phyloP scores from a whole-genome alignment of 2,329 filamentous ascomycete species.

The Aureobasidium sp. region DNA sequence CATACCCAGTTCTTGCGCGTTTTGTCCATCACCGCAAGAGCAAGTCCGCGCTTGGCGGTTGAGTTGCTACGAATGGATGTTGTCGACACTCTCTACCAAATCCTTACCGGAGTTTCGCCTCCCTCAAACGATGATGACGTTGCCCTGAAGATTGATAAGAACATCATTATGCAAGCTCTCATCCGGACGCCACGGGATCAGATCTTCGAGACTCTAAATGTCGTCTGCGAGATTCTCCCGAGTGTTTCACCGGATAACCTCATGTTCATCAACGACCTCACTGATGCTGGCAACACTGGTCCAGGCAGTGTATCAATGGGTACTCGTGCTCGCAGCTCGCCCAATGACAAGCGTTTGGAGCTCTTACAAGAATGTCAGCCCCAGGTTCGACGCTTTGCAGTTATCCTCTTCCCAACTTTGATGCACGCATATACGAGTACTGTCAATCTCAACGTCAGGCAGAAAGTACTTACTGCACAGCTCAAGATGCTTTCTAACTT shows the following conservation, averaged over 20 bases:
- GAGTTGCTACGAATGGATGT: constrained; percentile 95
- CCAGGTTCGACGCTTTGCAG: constrained; percentile 83
- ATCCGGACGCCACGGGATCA: constrained; percentile 94
- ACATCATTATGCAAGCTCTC: constrained; percentile 96
- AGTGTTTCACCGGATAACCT: constrained; percentile 55
- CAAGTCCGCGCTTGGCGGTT: constrained; percentile 77
- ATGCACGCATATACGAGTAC: constrained; percentile 97
- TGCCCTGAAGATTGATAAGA: constrained; percentile 83
- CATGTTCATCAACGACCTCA: constrained; percentile 44
- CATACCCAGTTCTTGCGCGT: constrained; percentile 95
- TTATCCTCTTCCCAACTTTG: constrained; percentile 87
- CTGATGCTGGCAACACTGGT: constrained; percentile 43
- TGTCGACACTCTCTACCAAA: constrained; percentile 95
- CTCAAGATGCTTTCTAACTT: constrained; percentile 96
- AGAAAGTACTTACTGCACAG: constrained; percentile 93
- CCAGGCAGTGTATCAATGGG: constrained; percentile 39
- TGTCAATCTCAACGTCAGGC: constrained; percentile 86
- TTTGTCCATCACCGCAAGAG: constrained; percentile 79
- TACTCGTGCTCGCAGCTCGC: constrained; percentile 45
- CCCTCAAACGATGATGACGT: constrained; percentile 71
- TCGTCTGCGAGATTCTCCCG: constrained; percentile 90
- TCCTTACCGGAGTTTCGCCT: constrained; percentile 89
- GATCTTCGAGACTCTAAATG: constrained; percentile 93
- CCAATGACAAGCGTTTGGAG: constrained; percentile 75
- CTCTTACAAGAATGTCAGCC: constrained; percentile 74